Base-by-base conservation (phyloP, 768 basidiomycete genomes). In the Erythrobasidium yunnanense region DNA sequence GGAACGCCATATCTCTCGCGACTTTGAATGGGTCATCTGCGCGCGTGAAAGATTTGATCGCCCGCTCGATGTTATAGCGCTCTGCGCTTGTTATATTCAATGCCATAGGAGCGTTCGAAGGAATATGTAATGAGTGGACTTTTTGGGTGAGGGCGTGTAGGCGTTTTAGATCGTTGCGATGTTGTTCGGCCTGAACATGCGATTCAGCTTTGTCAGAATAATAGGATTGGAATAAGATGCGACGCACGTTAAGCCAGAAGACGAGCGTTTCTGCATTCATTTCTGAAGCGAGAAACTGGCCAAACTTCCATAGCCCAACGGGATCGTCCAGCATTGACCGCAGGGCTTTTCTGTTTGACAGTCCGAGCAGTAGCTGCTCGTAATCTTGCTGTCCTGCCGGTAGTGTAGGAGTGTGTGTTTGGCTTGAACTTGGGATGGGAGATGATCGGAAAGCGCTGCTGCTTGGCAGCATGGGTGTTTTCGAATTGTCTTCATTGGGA, bases 301-400 rank as follows among this genome's bases (percentile, higher is more conserved):
- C 67, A 68, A 68, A 68, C 62, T 55, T 55, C 60, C 60, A 63
- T 25, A 63, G 60, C n/a, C 60, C 60, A 13, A 63, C 60, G 29
- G 60, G 60, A 23, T 68, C 62, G 30, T 68, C 67, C 25, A 68
- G 49, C 34, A 68, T 57, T 25, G 47, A 54, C 2, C 67, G 63
- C 17, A 68, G 62, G 18, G 32, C 47, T 33, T 65, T 50, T 25
- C 67, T 53, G 27, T 51, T 68, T 20, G 57, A 63, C 6, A 68
- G 55, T 33, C 49, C 52, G 45, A 51, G 13, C 2, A 63, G 45
- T 27, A 63, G 60, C 23, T 51, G 32, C 49, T 63, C 60, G 18
- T 49, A 63, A 25, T 63, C 60, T 15, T 42, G n/a, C 47, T 60
- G 11, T 46, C 42, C 27, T 6, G 11, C 42, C 22, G 32, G 11